These are phyloP conservation scores for Saccharomycopsis sp. DNA, from an alignment of 805 yeast species.

Conservation along the genomic window DNA sequence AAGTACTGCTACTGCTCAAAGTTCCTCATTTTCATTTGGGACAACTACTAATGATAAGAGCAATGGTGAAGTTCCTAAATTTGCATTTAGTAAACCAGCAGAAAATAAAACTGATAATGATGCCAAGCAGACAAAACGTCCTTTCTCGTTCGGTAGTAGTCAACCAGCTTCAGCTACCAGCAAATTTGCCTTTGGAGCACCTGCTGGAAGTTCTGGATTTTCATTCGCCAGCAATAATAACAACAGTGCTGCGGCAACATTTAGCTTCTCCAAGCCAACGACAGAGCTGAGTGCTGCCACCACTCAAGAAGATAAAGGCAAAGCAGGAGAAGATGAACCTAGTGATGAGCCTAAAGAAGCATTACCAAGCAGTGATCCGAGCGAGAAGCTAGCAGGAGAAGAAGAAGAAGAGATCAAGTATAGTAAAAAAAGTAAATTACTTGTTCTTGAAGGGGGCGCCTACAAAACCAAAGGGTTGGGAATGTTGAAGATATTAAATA, in stretches of 20 bases:
- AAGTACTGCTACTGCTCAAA: slow-evolving; percentile 1
- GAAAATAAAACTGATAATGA: not conserved
- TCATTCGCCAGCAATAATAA: not conserved
- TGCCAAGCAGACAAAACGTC: too few species aligned
- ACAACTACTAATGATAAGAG: not conserved
- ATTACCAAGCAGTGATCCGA: slow-evolving; percentile 2
- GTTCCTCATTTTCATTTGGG: slow-evolving; percentile 1
- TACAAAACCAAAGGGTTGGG: slow-evolving; percentile 18
- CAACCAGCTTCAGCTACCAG: too few species aligned
- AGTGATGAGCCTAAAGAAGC: not conserved
- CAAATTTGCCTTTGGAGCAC: not conserved
- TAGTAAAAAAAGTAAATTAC: slow-evolving; percentile 12
- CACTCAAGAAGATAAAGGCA: not conserved
- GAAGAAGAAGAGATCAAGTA: slow-evolving; percentile 19
- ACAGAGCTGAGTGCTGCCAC: not conserved
- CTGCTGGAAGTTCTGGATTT: not conserved
- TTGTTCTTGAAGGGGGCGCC: slow-evolving; percentile 8
- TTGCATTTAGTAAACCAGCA: not conserved
- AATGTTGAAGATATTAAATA: slow-evolving; percentile 11
- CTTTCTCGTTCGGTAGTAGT: too few species aligned
- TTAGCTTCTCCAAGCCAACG: not conserved
- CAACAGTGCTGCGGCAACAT: not conserved
- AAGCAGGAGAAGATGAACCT: not conserved
- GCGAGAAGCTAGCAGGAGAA: slow-evolving; percentile 17
- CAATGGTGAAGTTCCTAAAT: not conserved